Percentiles rank a stretch among this genome's conserved stretches.
These are phyloP conservation scores for Tetrahymena borealis DNA, from an alignment of 73 alveolate species.

Conservation along the genomic window DNA sequence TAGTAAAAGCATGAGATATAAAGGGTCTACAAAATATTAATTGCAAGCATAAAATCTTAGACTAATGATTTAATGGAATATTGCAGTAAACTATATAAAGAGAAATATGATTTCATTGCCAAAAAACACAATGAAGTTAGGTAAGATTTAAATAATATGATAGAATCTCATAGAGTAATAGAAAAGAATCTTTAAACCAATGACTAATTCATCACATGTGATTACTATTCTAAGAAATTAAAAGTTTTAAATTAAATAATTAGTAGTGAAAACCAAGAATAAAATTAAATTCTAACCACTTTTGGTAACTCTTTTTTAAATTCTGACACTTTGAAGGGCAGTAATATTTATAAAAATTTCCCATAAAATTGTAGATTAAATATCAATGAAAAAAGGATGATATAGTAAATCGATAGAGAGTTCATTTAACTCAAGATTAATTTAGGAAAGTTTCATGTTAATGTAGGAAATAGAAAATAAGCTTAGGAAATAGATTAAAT, in stretches of 20 bases:
- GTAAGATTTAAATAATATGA: background rate
- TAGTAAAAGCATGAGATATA: background rate
- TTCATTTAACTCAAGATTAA: background rate
- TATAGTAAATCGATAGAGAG: background rate
- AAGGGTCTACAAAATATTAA: background rate
- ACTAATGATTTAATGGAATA: background rate
- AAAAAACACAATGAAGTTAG: background rate
- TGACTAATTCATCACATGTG: background rate
- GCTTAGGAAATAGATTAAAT: background rate
- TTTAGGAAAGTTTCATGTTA: background rate
- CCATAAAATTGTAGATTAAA: background rate
- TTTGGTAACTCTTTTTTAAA: background rate
- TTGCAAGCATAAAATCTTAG: background rate
- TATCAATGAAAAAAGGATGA: background rate
- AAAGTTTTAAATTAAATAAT: background rate
- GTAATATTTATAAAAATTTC: too few species aligned
- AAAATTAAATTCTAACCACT: background rate
- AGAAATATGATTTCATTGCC: background rate
- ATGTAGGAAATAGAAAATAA: background rate
- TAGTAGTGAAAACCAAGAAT: background rate
- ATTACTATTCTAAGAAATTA: background rate
- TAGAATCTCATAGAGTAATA: background rate
- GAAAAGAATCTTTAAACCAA: background rate
- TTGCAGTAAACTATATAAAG: background rate
- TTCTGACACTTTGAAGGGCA: too few species aligned